phyloP scores from a whole-genome alignment of 139 green algal species.

The Volvox reticuliferus region DNA sequence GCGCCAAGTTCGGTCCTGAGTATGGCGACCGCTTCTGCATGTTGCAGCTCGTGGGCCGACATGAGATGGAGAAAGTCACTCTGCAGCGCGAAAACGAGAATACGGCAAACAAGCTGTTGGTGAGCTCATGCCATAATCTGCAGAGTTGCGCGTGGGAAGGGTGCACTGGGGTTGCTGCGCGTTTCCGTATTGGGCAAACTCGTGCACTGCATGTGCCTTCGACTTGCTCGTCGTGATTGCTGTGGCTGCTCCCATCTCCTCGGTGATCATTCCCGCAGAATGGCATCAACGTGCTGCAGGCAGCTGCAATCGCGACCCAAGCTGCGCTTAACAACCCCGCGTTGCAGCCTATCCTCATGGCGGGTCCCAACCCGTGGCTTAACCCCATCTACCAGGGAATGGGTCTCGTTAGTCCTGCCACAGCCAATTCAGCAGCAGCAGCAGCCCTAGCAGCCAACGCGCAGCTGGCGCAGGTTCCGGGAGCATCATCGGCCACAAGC shows the following conservation, averaged over 20 bases:
- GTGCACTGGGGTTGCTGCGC: too few relatives aligned
- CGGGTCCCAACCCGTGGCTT: slow-evolving; percentile 41
- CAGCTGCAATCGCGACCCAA: slow-evolving; percentile 59
- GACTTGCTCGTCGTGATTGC: background rate
- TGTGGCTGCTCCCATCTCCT: background rate
- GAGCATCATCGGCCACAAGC: background rate
- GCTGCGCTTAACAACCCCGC: slow-evolving; percentile 57
- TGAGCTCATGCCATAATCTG: slow-evolving; percentile 37
- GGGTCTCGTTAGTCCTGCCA: slow-evolving; percentile 32
- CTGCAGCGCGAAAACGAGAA: slow-evolving; percentile 70
- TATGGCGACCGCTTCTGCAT: slow-evolving; percentile 85
- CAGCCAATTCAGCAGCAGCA: slow-evolving; percentile 13
- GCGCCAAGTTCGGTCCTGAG: slow-evolving; percentile 77
- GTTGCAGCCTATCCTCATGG: slow-evolving; percentile 54
- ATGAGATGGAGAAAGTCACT: slow-evolving; percentile 80
- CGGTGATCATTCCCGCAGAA: slow-evolving; percentile 9
- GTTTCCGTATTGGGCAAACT: too few relatives aligned
- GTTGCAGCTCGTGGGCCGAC: slow-evolving; percentile 76
- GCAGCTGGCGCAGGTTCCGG: slow-evolving; percentile 45
- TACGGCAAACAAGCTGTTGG: slow-evolving; percentile 57
- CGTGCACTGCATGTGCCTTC: too few relatives aligned
- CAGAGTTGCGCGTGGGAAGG: too few relatives aligned
- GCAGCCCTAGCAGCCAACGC: slow-evolving; percentile 36
- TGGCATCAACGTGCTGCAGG: slow-evolving; percentile 64
- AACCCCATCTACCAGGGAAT: slow-evolving; percentile 47